Conservation (phyloP, 23 red algal species). For the Agarophyton chilense region DNA sequence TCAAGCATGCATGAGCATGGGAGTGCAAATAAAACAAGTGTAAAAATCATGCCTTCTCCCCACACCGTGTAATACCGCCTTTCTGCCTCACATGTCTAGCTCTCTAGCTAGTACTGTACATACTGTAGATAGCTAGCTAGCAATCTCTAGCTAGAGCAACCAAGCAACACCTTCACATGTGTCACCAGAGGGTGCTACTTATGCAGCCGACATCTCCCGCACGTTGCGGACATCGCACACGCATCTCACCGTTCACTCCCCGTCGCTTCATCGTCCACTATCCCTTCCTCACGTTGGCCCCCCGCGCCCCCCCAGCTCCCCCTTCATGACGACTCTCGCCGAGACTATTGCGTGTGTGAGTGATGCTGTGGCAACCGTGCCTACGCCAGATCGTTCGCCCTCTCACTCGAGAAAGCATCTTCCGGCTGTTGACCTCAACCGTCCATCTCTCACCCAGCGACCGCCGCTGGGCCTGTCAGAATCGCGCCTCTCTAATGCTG, state of each 20-base stretch:
- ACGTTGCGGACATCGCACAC: no score
- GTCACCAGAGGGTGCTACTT: no score
- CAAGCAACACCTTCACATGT: no score
- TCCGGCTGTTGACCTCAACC: slow-evolving; percentile 3
- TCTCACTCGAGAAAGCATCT: slow-evolving; percentile 1
- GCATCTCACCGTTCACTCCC: neutral
- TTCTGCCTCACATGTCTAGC: neutral
- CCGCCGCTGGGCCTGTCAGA: neutral
- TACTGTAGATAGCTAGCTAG: no score
- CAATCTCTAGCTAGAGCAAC: no score
- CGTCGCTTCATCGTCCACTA: neutral
- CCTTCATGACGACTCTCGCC: neutral
- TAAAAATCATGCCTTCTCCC: neutral
- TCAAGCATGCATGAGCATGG: no score
- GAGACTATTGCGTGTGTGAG: neutral
- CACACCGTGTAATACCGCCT: neutral
- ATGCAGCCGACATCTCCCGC: no score
- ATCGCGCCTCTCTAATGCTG: neutral
- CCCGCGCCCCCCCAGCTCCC: neutral
- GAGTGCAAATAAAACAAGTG: neutral
- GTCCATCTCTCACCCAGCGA: slow-evolving; percentile 9
- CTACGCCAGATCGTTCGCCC: slow-evolving; percentile 3
- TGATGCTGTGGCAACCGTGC: slow-evolving; percentile 4
- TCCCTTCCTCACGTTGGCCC: neutral
- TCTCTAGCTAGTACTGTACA: no score